A percentile compares a stretch with the other conserved stretches of the same genome.
Conservation (phyloP, 2,329 filamentous ascomycete genomes). For the Geosmithia flava region DNA sequence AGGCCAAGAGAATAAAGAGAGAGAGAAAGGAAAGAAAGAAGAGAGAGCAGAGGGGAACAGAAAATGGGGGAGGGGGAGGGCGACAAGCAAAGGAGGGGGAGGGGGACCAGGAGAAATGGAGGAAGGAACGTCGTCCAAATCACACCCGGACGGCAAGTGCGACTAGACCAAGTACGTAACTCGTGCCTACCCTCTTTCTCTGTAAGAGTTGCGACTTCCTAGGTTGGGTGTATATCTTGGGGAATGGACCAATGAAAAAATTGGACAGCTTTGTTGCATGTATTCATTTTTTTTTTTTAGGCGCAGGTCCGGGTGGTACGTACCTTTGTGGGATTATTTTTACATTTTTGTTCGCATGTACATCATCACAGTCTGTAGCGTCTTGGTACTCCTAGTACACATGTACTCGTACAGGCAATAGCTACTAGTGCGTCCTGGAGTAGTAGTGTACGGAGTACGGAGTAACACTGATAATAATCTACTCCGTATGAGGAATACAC, state of each 20-base stretch:
- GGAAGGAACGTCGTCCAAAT: constrained; percentile 10
- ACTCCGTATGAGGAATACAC: no score
- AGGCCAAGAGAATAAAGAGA: not conserved
- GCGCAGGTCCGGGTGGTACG: constrained; percentile 8
- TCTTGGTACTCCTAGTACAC: not conserved
- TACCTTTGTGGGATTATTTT: constrained; percentile 12
- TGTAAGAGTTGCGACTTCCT: not conserved
- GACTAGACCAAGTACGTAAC: constrained; percentile 8
- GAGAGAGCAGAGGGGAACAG: not conserved
- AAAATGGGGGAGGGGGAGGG: not conserved
- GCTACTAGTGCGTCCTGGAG: not conserved
- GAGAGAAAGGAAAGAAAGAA: not conserved
- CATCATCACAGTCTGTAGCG: not conserved
- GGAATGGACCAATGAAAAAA: constrained; percentile 25
- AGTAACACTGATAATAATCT: no score
- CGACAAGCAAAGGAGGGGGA: not conserved
- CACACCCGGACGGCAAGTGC: constrained; percentile 13
- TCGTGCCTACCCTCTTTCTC: not conserved
- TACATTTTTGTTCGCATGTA: not conserved
- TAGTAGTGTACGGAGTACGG: no score
- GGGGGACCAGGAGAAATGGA: not conserved
- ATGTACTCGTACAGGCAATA: not conserved
- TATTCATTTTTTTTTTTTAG: no score
- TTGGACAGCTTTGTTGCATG: constrained; percentile 10
- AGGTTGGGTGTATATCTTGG: constrained; percentile 9